Percentiles rank a stretch among this genome's conserved stretches.
Conservation (phyloP, 2,329 filamentous ascomycete genomes). For the Fusarium devonianum region DNA sequence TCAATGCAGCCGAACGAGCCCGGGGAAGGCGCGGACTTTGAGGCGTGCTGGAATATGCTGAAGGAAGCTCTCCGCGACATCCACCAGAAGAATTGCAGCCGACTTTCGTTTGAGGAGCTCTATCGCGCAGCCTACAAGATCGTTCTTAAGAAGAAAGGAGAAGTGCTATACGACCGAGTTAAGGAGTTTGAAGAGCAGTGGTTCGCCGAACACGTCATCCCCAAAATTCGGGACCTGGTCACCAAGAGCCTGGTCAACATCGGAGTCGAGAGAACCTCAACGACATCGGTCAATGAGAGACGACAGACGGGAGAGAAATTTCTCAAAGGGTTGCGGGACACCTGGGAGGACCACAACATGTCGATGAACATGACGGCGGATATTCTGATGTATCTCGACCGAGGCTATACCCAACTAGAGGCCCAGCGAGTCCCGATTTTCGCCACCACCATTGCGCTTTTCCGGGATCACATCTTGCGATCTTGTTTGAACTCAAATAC, state of each 20-base stretch:
- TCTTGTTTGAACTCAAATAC: slow-evolving; percentile 58
- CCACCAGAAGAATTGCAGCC: slow-evolving; percentile 88
- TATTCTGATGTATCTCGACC: slow-evolving; percentile 97
- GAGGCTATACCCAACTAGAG: slow-evolving; percentile 76
- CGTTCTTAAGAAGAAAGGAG: slow-evolving; percentile 85
- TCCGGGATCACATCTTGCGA: slow-evolving; percentile 83
- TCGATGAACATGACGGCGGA: slow-evolving; percentile 98
- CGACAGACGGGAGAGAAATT: slow-evolving; percentile 84
- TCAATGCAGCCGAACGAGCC: slow-evolving; percentile 44
- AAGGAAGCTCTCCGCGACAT: slow-evolving; percentile 83
- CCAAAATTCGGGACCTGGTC: slow-evolving; percentile 74
- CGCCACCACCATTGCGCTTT: slow-evolving; percentile 82
- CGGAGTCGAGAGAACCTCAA: slow-evolving; percentile 62
- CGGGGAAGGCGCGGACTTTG: slow-evolving; percentile 76
- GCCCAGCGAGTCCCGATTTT: slow-evolving; percentile 78
- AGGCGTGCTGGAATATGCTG: slow-evolving; percentile 82
- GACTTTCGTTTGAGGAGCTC: slow-evolving; percentile 91
- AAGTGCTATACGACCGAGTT: slow-evolving; percentile 80
- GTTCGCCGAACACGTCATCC: slow-evolving; percentile 77
- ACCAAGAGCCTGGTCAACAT: slow-evolving; percentile 69
- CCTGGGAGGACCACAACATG: slow-evolving; percentile 88
- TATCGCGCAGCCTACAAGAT: slow-evolving; percentile 96
- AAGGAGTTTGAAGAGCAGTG: slow-evolving; percentile 82
- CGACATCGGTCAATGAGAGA: slow-evolving; percentile 77
- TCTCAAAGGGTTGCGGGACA: slow-evolving; percentile 74